Percentiles rank a stretch among this genome's conserved stretches.
phyloP scores from a whole-genome alignment of 306 rosid genomes.

The Elaeagnus macrophylla region DNA sequence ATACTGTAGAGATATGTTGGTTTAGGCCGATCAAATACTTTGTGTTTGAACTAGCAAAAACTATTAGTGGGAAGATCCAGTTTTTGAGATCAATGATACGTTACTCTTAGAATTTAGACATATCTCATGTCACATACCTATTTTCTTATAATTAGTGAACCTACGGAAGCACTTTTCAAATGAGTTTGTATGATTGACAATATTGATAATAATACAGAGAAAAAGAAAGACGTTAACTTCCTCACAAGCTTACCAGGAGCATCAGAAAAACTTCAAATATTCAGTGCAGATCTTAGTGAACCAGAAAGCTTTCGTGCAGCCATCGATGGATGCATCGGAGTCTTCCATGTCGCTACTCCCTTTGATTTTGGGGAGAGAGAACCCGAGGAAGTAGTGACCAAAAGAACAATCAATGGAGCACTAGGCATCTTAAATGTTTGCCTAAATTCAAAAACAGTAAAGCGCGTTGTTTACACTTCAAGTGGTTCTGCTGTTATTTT shows the following conservation, averaged over 20 bases:
- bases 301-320: slow-evolving; percentile 31
- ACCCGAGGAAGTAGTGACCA: slow-evolving; percentile 30
- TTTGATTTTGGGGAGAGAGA: slow-evolving; percentile 31
- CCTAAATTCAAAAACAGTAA: slow-evolving; percentile 31
- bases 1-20: no score
- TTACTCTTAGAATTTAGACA: no score
- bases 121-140: no score
- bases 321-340: slow-evolving; percentile 39
- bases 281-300: slow-evolving; percentile 28
- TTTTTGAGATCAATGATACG: no score
- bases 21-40: no score
- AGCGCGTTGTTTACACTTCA: slow-evolving; percentile 57
- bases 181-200: background rate
- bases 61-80: no score
- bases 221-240: slow-evolving; percentile 33
- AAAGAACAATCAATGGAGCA: slow-evolving; percentile 47
- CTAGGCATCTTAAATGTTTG: slow-evolving; percentile 43
- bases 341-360: slow-evolving; percentile 47
- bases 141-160: no score
- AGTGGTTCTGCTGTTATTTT: slow-evolving; percentile 27
- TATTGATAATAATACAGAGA: slow-evolving; percentile 9
- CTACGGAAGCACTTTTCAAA: no score
- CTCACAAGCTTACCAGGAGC: slow-evolving; percentile 44
- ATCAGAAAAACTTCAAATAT: slow-evolving; percentile 25
- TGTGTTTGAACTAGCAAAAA: no score